Conservation (phyloP, 805 yeast species). For the Middelhovenomyces tepae region DNA sequence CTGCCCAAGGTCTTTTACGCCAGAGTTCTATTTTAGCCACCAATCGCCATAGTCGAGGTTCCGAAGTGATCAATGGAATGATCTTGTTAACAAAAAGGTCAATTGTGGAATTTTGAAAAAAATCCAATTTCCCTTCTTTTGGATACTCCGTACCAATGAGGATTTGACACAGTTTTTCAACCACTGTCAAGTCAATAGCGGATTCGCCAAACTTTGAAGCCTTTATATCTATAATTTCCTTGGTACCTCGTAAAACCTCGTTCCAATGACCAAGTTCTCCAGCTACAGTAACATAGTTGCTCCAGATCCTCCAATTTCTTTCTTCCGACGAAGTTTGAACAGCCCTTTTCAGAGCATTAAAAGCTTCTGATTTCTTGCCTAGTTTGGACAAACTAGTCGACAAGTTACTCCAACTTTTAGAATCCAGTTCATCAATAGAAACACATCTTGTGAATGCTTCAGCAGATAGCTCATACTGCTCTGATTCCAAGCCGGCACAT, state of each 20-base stretch:
- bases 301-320: slow-evolving; percentile 85
- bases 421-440: slow-evolving; percentile 67
- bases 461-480: slow-evolving; percentile 66
- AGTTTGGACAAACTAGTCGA: slow-evolving; percentile 66
- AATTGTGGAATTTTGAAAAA: slow-evolving; percentile 60
- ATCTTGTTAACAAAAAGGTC: slow-evolving; percentile 63
- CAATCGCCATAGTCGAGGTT: slow-evolving; percentile 67
- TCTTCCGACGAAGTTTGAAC: slow-evolving; percentile 55
- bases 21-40: slow-evolving; percentile 82
- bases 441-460: slow-evolving; percentile 92
- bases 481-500: slow-evolving; percentile 71
- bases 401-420: slow-evolving; percentile 86
- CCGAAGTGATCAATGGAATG: slow-evolving; percentile 59
- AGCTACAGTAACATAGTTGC: slow-evolving; percentile 76
- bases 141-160: slow-evolving; percentile 47
- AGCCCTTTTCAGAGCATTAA: slow-evolving; percentile 76
- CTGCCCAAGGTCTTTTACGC: slow-evolving; percentile 81
- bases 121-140: slow-evolving; percentile 28
- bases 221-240: slow-evolving; percentile 48
- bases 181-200: slow-evolving; percentile 63
- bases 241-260: slow-evolving; percentile 72
- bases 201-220: slow-evolving; percentile 51
- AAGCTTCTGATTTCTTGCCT: slow-evolving; percentile 67
- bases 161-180: slow-evolving; percentile 63
- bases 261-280: slow-evolving; percentile 79